A percentile compares a stretch with the other conserved stretches of the same genome.
Evolutionary conservation across 176 grass and related monocot genomes (phyloP).

Genomic region (Oryza coarctata): DNA sequence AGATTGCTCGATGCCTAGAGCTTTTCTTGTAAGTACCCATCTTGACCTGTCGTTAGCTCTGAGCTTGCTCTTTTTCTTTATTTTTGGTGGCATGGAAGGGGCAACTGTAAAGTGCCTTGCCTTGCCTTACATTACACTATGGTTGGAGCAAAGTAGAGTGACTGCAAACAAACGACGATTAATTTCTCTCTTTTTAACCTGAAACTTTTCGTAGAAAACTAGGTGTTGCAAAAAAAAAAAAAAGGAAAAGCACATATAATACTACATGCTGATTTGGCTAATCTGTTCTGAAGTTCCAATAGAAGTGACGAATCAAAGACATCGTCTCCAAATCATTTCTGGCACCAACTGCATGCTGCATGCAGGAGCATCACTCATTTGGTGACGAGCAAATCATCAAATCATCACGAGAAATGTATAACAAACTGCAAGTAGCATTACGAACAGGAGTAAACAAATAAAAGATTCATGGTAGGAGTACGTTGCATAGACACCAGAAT

Average conservation of each 20-base stretch:
- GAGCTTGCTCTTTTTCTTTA: neutral
- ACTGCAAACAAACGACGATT: neutral
- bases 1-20: neutral
- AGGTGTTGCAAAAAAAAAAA: neutral
- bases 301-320: neutral
- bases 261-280: neutral
- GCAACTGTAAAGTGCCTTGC: neutral
- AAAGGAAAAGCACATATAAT: neutral
- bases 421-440: neutral
- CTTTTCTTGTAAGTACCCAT: neutral
- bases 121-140: neutral
- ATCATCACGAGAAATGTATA: neutral
- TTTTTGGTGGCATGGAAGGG: neutral
- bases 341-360: neutral
- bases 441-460: neutral
- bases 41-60: neutral
- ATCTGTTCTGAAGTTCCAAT: neutral
- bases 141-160: constrained; percentile 4
- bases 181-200: neutral
- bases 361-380: neutral
- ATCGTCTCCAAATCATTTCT: neutral
- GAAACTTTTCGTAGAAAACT: neutral
- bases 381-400: neutral
- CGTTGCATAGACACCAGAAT: neutral
- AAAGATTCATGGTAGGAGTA: neutral